Percentiles rank a stretch among this genome's conserved stretches.
phyloP scores from a whole-genome alignment of 345 rosid species.

The Acer yangbiense region DNA sequence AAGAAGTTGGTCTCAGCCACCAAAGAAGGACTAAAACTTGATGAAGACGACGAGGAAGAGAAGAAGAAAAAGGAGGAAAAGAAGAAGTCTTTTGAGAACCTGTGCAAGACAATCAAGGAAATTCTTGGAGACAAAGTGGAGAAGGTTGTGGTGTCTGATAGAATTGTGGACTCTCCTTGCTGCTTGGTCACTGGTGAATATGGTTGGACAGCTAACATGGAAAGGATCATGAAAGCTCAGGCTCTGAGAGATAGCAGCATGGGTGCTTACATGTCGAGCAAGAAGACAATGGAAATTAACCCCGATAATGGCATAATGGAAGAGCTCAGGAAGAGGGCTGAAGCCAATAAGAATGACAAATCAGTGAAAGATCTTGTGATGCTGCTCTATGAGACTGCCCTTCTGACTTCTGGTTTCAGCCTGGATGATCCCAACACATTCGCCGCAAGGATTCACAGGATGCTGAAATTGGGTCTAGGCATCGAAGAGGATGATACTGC shows the following conservation, averaged over 20 bases:
- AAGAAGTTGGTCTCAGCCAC: conserved; percentile 59
- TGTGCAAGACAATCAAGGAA: conserved; percentile 58
- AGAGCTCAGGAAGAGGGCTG: conserved; percentile 59
- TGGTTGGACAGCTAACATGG: conserved; percentile 65
- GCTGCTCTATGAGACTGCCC: conserved; percentile 52
- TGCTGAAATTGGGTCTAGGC: conserved; percentile 58
- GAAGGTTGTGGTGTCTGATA: conserved; percentile 52
- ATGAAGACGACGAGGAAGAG: conserved; percentile 51
- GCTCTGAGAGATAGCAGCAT: conserved; percentile 58
- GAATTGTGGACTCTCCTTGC: conserved; percentile 60
- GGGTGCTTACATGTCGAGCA: conserved; percentile 59
- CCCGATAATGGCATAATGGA: conserved; percentile 60
- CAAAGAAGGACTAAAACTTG: conserved; percentile 55
- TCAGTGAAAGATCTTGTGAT: conserved; percentile 58
- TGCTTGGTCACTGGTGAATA: conserved; percentile 58
- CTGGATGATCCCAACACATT: conserved; percentile 59
- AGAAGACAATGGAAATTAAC: conserved; percentile 62
- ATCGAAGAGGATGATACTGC: conserved; percentile 44
- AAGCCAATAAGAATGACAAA: conserved; percentile 54
- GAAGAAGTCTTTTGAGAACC: conserved; percentile 42
- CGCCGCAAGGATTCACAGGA: conserved; percentile 55
- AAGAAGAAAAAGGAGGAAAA: conserved; percentile 49
- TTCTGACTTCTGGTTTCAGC: conserved; percentile 59
- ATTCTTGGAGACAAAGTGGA: conserved; percentile 54
- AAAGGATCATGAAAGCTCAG: conserved; percentile 62